Conservation (phyloP, 2,329 filamentous ascomycete species). For the Talaromyces sp. region DNA sequence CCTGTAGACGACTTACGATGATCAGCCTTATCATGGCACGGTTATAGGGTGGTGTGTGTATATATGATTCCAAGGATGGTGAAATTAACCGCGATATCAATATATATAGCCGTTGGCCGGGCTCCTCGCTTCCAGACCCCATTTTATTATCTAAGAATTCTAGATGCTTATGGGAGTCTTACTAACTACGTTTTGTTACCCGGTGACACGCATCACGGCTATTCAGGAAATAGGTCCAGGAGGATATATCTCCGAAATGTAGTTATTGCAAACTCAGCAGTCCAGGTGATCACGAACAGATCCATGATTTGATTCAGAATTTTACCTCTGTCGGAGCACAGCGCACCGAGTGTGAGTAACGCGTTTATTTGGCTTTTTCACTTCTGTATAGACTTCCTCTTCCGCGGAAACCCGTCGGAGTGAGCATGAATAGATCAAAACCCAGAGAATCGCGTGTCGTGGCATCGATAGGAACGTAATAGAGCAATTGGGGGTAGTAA, state of each 20-base stretch:
- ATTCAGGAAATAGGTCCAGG: not conserved
- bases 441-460: not conserved
- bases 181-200: conserved; percentile 7
- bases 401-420: conserved; percentile 2
- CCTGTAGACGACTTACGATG: not conserved
- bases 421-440: not conserved
- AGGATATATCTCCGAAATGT: not conserved
- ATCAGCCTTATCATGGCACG: conserved; percentile 1
- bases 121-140: not conserved
- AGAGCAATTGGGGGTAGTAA: too few species aligned
- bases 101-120: not conserved
- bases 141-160: not conserved
- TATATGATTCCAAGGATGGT: not conserved
- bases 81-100: conserved; percentile 2
- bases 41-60: not conserved
- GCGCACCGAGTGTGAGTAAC: conserved; percentile 2
- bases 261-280: not conserved
- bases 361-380: not conserved
- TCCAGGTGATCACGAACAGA: conserved; percentile 6
- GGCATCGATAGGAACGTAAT: not conserved
- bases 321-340: conserved; percentile 3
- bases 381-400: not conserved
- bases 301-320: not conserved
- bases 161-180: conserved; percentile 6
- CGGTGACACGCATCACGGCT: conserved; percentile 2